phyloP scores from a whole-genome alignment of 768 basidiomycete genomes.

The Amyloporia xantha region DNA sequence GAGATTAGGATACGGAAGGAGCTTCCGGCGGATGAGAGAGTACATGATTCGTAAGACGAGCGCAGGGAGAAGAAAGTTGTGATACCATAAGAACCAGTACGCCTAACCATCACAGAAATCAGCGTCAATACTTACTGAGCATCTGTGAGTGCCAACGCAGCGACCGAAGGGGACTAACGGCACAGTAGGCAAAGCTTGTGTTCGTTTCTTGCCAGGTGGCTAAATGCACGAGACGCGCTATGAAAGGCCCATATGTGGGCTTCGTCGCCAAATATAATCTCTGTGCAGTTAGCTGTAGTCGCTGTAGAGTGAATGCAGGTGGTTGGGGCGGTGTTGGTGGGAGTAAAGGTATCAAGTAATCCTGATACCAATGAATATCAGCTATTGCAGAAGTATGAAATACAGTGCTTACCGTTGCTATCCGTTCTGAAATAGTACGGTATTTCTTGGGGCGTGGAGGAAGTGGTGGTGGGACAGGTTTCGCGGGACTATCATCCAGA shows the following conservation, averaged over 20 bases:
- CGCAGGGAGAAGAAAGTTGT: conserved; percentile 48
- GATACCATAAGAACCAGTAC: conserved; percentile 62
- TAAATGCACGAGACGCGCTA: conserved; percentile 31
- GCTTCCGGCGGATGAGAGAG: conserved; percentile 39
- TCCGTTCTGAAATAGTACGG: conserved; percentile 14
- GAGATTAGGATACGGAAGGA: conserved; percentile 50
- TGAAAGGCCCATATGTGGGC: conserved; percentile 43
- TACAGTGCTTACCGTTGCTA: conserved; percentile 7
- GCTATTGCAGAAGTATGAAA: neutral
- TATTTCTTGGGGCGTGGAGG: conserved; percentile 10
- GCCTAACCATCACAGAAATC: conserved; percentile 28
- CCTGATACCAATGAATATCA: conserved; percentile 17
- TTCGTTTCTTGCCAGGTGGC: conserved; percentile 50
- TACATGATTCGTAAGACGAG: conserved; percentile 42
- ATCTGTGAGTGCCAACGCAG: neutral
- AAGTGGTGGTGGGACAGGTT: conserved; percentile 21
- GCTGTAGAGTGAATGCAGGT: conserved; percentile 47
- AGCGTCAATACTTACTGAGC: neutral
- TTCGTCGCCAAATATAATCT: conserved; percentile 48
- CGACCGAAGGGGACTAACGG: conserved; percentile 31
- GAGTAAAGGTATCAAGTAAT: conserved; percentile 40
- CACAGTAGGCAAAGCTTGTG: conserved; percentile 43
- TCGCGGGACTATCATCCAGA: conserved; percentile 11
- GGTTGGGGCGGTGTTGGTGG: conserved; percentile 34
- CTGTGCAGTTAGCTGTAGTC: conserved; percentile 44